A percentile compares a stretch with the other conserved stretches of the same genome.
These are phyloP conservation scores for Plectranthus barbatus DNA, from an alignment of 257 asterid species.

Conservation along the genomic window DNA sequence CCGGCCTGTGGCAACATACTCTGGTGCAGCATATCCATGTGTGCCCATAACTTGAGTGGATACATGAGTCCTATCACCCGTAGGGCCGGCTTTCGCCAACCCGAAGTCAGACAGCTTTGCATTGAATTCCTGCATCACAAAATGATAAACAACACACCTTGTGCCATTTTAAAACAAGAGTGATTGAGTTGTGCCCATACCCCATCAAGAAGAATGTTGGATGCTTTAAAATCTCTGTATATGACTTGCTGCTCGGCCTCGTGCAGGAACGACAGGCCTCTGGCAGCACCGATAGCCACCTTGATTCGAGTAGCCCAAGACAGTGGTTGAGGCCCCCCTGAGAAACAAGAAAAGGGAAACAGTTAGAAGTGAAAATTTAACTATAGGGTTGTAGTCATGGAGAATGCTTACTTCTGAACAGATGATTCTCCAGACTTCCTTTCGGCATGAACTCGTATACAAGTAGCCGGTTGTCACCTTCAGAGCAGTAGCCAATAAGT, in stretches of 20 bases:
- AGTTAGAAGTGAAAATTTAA: too few species aligned
- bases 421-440: slow-evolving; percentile 95
- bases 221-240: too few species aligned
- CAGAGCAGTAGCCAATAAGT: too few species aligned
- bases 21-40: slow-evolving; percentile 94
- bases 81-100: slow-evolving; percentile 91
- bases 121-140: slow-evolving; percentile 63
- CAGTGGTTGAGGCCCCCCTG: slow-evolving; percentile 86
- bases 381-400: too few species aligned
- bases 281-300: slow-evolving; percentile 89
- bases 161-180: not conserved
- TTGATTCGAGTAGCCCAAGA: slow-evolving; percentile 85
- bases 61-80: slow-evolving; percentile 85
- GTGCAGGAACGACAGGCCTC: slow-evolving; percentile 83
- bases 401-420: slow-evolving; percentile 65
- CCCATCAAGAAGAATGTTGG: slow-evolving; percentile 83
- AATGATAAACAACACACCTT: not conserved
- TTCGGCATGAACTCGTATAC: slow-evolving; percentile 96
- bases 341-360: slow-evolving; percentile 12
- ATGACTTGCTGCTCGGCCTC: slow-evolving; percentile 77
- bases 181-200: slow-evolving; percentile 28
- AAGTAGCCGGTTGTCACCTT: slow-evolving; percentile 79
- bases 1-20: slow-evolving; percentile 81
- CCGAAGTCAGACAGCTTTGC: slow-evolving; percentile 88
- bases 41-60: slow-evolving; percentile 94